These are phyloP conservation scores for Candida ortonii DNA, from an alignment of 805 yeast species.

Conservation along the genomic window DNA sequence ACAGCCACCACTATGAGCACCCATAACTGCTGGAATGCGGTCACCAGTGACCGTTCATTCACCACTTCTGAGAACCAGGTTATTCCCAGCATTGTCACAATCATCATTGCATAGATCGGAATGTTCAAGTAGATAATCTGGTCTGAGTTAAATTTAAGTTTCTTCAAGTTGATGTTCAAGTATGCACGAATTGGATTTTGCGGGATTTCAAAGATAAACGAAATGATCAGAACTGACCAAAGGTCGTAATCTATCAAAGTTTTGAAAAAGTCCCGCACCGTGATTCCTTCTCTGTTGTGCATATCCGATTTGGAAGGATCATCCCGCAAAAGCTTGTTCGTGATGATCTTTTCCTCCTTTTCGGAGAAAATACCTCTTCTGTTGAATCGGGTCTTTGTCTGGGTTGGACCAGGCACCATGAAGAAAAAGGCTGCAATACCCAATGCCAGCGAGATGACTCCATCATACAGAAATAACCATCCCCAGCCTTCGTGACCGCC, in stretches of 20 bases:
- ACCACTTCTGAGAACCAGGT: constrained; percentile 35
- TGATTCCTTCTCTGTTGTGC: constrained; percentile 52
- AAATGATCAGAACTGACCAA: constrained; percentile 47
- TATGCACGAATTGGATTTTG: constrained; percentile 36
- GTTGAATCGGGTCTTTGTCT: constrained; percentile 48
- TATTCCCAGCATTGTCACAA: constrained; percentile 30
- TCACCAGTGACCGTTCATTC: constrained; percentile 23
- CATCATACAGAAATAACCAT: constrained; percentile 36
- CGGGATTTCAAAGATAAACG: constrained; percentile 39
- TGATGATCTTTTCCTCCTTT: constrained; percentile 39
- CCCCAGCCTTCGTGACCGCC: constrained; percentile 34
- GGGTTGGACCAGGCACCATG: constrained; percentile 57
- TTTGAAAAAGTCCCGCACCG: constrained; percentile 35
- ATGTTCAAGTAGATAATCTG: constrained; percentile 46
- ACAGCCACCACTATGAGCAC: constrained; percentile 12
- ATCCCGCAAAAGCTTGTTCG: constrained; percentile 39
- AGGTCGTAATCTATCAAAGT: constrained; percentile 46
- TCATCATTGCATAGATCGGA: constrained; percentile 39
- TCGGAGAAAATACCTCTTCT: constrained; percentile 46
- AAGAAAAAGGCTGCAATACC: constrained; percentile 45
- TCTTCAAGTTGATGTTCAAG: constrained; percentile 43
- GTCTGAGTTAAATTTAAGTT: constrained; percentile 47
- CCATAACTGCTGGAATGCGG: constrained; percentile 15
- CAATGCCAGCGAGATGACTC: constrained; percentile 30
- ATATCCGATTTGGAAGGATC: constrained; percentile 51